Conservation (phyloP, 225 moss, liverwort and hornwort species). For the Marchantia polymorpha region DNA sequence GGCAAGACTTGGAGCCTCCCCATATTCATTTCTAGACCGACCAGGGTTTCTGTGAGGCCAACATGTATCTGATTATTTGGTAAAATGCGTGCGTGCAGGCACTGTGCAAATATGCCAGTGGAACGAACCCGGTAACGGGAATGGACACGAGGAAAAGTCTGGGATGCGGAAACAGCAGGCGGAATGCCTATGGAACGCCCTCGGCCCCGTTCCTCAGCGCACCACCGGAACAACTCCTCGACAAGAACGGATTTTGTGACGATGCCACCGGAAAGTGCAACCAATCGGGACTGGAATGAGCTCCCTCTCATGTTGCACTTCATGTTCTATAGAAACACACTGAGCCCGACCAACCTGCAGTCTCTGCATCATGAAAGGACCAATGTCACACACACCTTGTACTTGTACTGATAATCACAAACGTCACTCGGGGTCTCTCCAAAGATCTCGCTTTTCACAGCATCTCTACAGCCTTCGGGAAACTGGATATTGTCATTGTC, state of each 20-base stretch:
- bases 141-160: constrained; percentile 97
- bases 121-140: constrained; percentile 92
- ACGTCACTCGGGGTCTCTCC: not conserved
- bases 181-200: constrained; percentile 95
- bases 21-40: not conserved
- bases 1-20: constrained; percentile 40
- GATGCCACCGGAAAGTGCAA: constrained; percentile 69
- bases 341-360: not conserved
- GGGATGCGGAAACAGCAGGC: constrained; percentile 83
- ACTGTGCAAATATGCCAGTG: constrained; percentile 98
- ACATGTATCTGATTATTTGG: not conserved
- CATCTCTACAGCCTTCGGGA: not conserved
- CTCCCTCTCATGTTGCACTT: not conserved
- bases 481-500: too few relatives aligned
- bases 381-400: not conserved
- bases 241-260: constrained; percentile 96
- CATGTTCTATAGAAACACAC: constrained; percentile 4
- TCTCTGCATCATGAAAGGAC: not conserved
- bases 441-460: not conserved
- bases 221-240: constrained; percentile 74
- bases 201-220: constrained; percentile 85
- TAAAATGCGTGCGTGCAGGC: constrained; percentile 56
- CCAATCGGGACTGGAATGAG: constrained; percentile 47
- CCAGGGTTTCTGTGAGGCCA: too few relatives aligned
- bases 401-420: not conserved